A percentile compares a stretch with the other conserved stretches of the same genome.
phyloP scores from a whole-genome alignment of 352 stramenopile species.

The Phytophthora rubi region DNA sequence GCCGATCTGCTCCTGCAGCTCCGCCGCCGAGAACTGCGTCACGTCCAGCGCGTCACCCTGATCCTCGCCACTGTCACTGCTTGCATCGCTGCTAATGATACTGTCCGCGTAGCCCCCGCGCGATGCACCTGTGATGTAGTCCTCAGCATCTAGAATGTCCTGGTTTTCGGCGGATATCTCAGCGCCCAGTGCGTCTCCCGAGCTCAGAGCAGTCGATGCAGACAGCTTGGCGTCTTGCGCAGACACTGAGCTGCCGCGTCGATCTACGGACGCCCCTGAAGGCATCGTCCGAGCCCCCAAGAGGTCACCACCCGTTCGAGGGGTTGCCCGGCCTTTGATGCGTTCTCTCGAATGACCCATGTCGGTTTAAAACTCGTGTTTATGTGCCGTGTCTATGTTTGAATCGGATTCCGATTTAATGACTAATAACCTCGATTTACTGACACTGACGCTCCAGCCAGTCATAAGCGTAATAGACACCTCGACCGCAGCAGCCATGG shows the following conservation, averaged over 20 bases:
- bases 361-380: too few species aligned
- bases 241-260: constrained; percentile 3
- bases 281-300: constrained; percentile 33
- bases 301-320: constrained; percentile 17
- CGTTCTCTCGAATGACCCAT: constrained; percentile 14
- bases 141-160: constrained; percentile 23
- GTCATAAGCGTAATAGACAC: constrained; percentile 18
- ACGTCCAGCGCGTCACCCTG: constrained; percentile 23
- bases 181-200: constrained; percentile 2
- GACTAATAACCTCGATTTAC: not conserved
- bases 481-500: constrained; percentile 20
- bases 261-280: constrained; percentile 22
- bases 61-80: constrained; percentile 32
- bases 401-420: not conserved
- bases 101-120: constrained; percentile 30
- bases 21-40: constrained; percentile 32
- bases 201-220: not conserved
- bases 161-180: constrained; percentile 27
- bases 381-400: not conserved
- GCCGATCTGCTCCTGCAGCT: constrained; percentile 40
- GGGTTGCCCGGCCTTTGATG: constrained; percentile 9
- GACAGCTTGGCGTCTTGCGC: constrained; percentile 7
- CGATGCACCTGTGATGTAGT: constrained; percentile 35
- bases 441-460: constrained; percentile 10
- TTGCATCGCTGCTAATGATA: constrained; percentile 39